A percentile compares a stretch with the other conserved stretches of the same genome.
phyloP scores from a whole-genome alignment of 73 alveolate genomes.

The Blepharisma japonicum region DNA sequence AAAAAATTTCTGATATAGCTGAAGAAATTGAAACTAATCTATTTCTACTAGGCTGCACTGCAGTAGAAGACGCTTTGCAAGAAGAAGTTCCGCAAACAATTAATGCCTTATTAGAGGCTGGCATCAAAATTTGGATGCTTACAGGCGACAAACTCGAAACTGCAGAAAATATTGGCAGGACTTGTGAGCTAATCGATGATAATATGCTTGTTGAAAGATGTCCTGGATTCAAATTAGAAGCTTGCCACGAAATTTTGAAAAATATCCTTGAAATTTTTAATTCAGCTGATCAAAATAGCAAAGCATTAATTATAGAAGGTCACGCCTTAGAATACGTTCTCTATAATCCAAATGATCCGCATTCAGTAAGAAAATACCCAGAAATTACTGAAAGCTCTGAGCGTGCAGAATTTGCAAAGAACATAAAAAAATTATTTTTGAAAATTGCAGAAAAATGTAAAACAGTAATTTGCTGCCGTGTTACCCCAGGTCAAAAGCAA shows the following conservation, averaged over 20 bases:
- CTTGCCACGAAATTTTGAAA: neutral
- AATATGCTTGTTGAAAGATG: neutral
- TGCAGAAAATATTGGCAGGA: constrained; percentile 93
- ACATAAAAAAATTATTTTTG: constrained; percentile 50
- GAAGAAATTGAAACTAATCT: constrained; percentile 85
- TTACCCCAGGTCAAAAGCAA: constrained; percentile 90
- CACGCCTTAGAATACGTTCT: neutral
- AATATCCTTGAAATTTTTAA: neutral
- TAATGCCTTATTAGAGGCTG: constrained; percentile 65
- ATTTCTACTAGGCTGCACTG: constrained; percentile 92
- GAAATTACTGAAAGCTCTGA: neutral
- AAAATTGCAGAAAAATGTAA: constrained; percentile 75
- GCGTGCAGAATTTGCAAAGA: neutral
- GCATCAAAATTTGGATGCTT: constrained; percentile 60
- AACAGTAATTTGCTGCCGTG: constrained; percentile 95
- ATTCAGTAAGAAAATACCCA: neutral
- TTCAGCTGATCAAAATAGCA: neutral
- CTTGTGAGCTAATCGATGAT: constrained; percentile 81
- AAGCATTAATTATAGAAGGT: constrained; percentile 25
- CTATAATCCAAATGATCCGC: neutral
- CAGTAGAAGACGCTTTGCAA: constrained; percentile 96
- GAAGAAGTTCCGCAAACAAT: constrained; percentile 95
- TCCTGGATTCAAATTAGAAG: neutral
- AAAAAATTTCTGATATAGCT: constrained; percentile 65
- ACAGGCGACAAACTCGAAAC: constrained; percentile 99